phyloP scores from a whole-genome alignment of 2,329 filamentous ascomycete species.

The Beauveria brongniartii region DNA sequence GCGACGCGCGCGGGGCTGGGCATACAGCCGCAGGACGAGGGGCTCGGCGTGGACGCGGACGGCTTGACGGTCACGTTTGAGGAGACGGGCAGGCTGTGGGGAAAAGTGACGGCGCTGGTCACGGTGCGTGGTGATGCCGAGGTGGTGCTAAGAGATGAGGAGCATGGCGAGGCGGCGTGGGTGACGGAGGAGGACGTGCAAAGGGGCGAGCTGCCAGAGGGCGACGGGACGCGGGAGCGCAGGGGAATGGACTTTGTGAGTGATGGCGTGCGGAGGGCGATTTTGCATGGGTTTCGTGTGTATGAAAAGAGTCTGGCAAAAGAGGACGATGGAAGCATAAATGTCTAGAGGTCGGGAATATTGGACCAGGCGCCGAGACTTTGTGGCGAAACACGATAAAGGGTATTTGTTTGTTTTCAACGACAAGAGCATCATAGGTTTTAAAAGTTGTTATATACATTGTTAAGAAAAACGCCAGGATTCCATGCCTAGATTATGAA shows the following conservation, averaged over 20 bases:
- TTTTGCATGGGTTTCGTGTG: conserved; percentile 27
- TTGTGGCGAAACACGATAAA: no score
- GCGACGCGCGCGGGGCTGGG: conserved; percentile 1
- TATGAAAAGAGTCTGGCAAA: not conserved
- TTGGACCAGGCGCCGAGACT: not conserved
- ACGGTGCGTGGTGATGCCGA: conserved; percentile 18
- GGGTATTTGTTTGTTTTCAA: not conserved
- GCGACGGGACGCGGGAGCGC: conserved; percentile 17
- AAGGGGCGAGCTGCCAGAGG: conserved; percentile 11
- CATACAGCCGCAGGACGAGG: conserved; percentile 11
- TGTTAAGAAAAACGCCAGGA: not conserved
- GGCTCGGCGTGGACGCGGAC: conserved; percentile 18
- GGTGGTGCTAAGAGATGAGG: conserved; percentile 15
- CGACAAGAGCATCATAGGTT: conserved; percentile 8
- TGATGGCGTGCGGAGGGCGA: conserved; percentile 21
- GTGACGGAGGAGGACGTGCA: conserved; percentile 28
- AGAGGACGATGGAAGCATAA: not conserved
- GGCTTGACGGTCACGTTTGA: conserved; percentile 17
- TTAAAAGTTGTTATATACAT: not conserved
- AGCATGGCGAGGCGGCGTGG: conserved; percentile 33
- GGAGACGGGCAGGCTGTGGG: conserved; percentile 21
- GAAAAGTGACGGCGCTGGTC: conserved; percentile 22
- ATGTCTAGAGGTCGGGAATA: no score
- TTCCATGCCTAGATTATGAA: not conserved
- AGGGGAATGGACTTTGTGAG: conserved; percentile 25